Base-by-base conservation (phyloP, 345 rosid species). In the Gossypium turneri region DNA sequence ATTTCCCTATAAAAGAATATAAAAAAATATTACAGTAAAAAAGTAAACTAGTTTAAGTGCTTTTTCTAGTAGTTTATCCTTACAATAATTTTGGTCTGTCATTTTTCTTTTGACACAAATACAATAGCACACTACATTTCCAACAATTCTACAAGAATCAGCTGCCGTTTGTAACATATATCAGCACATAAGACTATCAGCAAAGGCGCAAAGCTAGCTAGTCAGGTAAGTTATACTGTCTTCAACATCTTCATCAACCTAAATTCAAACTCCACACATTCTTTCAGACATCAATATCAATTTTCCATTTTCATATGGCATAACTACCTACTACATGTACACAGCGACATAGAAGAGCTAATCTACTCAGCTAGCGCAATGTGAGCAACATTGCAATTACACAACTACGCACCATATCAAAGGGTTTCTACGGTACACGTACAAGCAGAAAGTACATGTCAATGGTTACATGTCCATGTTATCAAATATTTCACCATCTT, bases 401-500 rank as follows among this genome's bases (percentile, higher is more conserved):
- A 34, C 34, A 62, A 62, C 64, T 16, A 25, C 19, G 45, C 0
- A 12, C 43, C 24, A n/a, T 16, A 50, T 51, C 29, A 13, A 43
- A 56, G 52, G 75, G 27, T 72, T 29, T 55, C 58, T 62, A 72
- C 53, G 3, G 59, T 34, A 41, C 11, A 41, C n/a, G 48, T 41
- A 20, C 44, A 53, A 38, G 27, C 12, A 22, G 38, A 43, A 41
- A 16, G 62, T 41, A 57, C 27, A 38, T 27, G 29, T 41, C 56
- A 4, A 1, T 20, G 61, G 27, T 71, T 48, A 91, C 84, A 93
- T 84, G 86, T 91, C 97, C 98, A 93, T 94, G 86, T 76, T 81
- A 62, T 84, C 84, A 70, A 92, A 92, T 67, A 92, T 86, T 73
- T 92, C 94, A 48, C 81, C 93, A 59, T 92, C 91, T 41, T 88